Evolutionary conservation across 768 basidiomycete species (phyloP).

Genomic region (Lanmaoa pseudosensibilis): DNA sequence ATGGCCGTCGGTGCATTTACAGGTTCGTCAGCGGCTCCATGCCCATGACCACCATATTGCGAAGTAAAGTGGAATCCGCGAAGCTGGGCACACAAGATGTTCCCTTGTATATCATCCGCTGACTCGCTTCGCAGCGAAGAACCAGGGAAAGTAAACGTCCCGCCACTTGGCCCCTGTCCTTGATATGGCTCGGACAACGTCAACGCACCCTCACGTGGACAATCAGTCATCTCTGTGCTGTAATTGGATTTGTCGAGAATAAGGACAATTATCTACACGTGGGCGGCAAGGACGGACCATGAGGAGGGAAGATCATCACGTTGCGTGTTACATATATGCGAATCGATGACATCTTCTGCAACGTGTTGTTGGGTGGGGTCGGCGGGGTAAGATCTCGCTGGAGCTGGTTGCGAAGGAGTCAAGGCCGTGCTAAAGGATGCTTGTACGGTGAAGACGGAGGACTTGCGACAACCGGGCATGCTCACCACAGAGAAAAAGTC

Average conservation of each 20-base stretch:
- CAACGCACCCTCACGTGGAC: conserved; percentile 22
- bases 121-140: conserved; percentile 13
- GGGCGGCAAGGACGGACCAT: conserved; percentile 32
- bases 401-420: conserved; percentile 27
- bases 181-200: conserved; percentile 22
- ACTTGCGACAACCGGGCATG: background rate
- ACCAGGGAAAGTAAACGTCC: conserved; percentile 9
- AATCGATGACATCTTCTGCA: conserved; percentile 32
- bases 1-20: conserved; percentile 28
- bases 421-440: conserved; percentile 22
- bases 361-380: conserved; percentile 29
- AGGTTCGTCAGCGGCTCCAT: conserved; percentile 19
- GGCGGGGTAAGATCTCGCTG: conserved; percentile 28
- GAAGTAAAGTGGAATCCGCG: conserved; percentile 28
- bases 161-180: conserved; percentile 17
- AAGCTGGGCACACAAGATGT: conserved; percentile 23
- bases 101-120: conserved; percentile 27
- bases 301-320: conserved; percentile 37
- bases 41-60: conserved; percentile 12
- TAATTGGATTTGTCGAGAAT: conserved; percentile 19
- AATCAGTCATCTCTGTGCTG: conserved; percentile 21
- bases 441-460: conserved; percentile 2
- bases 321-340: conserved; percentile 26
- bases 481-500: conserved; percentile 29
- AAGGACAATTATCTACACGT: conserved; percentile 21